Evolutionary conservation across 2,329 filamentous ascomycete genomes (phyloP).

Genomic region (Zelopaecilomyces penicillatus): DNA sequence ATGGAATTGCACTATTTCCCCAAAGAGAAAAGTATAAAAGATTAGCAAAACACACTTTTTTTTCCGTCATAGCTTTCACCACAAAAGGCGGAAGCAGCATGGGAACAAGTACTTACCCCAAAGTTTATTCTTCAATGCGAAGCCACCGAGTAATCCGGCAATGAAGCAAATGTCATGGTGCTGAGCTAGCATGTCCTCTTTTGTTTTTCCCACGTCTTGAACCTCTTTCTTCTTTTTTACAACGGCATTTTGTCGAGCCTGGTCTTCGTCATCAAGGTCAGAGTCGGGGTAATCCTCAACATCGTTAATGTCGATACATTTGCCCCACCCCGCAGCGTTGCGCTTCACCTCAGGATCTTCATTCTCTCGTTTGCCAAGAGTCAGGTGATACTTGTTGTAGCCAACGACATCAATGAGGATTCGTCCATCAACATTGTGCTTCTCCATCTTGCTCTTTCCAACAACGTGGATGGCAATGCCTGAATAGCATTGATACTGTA

Average conservation of each 20-base stretch:
- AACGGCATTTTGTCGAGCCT: conserved; percentile 5
- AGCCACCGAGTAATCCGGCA: conserved; percentile 33
- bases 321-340: background rate
- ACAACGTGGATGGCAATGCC: conserved; percentile 27
- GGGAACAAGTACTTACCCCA: conserved; percentile 29
- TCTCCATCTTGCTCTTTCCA: conserved; percentile 11
- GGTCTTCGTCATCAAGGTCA: background rate
- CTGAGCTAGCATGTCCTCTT: conserved; percentile 27
- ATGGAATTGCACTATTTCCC: conserved; percentile 21
- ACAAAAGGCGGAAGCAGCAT: background rate
- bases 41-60: background rate
- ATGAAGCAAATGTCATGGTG: conserved; percentile 33
- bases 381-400: conserved; percentile 33
- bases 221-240: conserved; percentile 8
- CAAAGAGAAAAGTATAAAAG: background rate
- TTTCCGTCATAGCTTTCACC: background rate
- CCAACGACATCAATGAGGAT: conserved; percentile 33
- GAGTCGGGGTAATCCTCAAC: conserved; percentile 1
- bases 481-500: conserved; percentile 33
- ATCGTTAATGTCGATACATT: conserved; percentile 7
- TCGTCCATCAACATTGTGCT: conserved; percentile 32
- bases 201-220: conserved; percentile 29
- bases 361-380: conserved; percentile 27
- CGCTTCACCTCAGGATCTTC: conserved; percentile 20
- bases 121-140: conserved; percentile 36